Conservation (phyloP, 441 rosid genomes). For the Arabidopsis lyrata region DNA sequence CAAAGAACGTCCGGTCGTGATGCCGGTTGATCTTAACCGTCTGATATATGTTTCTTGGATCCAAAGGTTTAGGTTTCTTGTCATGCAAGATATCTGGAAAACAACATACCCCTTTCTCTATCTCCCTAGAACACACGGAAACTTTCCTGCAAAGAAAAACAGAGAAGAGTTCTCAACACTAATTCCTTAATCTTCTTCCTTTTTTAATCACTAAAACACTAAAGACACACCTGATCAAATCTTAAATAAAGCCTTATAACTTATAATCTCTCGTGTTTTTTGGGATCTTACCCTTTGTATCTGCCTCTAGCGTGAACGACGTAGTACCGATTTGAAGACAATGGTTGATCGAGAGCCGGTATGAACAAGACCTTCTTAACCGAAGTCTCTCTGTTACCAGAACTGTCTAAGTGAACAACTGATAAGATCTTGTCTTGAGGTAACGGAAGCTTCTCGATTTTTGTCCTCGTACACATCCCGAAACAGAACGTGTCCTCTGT, state of each 20-base stretch:
- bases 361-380: constrained; percentile 65
- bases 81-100: constrained; percentile 50
- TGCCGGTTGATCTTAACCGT: constrained; percentile 55
- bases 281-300: constrained; percentile 59
- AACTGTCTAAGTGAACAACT: constrained; percentile 51
- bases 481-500: constrained; percentile 58
- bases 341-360: constrained; percentile 77
- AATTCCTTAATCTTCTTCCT: background rate
- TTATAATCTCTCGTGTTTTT: background rate
- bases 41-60: constrained; percentile 58
- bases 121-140: constrained; percentile 56
- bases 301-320: constrained; percentile 66
- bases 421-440: constrained; percentile 64
- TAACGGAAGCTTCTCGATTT: constrained; percentile 52
- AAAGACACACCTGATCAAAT: constrained; percentile 3
- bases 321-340: constrained; percentile 77
- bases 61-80: constrained; percentile 56
- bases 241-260: background rate
- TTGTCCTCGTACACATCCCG: constrained; percentile 48
- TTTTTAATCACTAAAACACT: background rate
- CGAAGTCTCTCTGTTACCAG: constrained; percentile 48
- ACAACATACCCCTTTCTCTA: constrained; percentile 53
- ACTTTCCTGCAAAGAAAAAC: constrained; percentile 49
- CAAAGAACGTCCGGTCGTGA: constrained; percentile 46
- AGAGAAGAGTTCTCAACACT: constrained; percentile 9